Evolutionary conservation across 192 early-diverging fungal genomes (phyloP).

Genomic region (Dispira simplex): DNA sequence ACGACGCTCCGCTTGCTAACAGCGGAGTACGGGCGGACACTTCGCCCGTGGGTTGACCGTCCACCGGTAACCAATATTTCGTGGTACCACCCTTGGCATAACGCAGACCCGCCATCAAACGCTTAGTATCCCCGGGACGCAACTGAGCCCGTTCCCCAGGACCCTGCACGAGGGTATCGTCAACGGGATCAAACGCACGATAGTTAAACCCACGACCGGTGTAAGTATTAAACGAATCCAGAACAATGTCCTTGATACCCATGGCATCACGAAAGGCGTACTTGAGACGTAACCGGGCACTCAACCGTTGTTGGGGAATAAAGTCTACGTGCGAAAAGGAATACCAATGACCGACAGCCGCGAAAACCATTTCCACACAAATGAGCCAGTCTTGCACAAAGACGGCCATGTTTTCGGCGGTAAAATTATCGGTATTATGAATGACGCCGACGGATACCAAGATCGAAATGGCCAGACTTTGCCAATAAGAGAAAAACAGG

Average conservation of each 20-base stretch:
- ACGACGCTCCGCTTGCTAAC: neutral
- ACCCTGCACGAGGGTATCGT: constrained; percentile 40
- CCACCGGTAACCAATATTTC: constrained; percentile 36
- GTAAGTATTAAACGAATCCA: constrained; percentile 65
- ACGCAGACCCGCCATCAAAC: constrained; percentile 32
- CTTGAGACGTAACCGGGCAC: constrained; percentile 55
- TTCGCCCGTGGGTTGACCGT: constrained; percentile 22
- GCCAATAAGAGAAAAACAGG: constrained; percentile 93
- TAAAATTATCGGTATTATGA: constrained; percentile 36
- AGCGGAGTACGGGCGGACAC: constrained; percentile 4
- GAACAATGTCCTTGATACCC: constrained; percentile 68
- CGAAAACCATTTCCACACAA: constrained; percentile 77
- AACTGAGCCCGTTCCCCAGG: constrained; percentile 12
- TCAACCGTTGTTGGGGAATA: constrained; percentile 43
- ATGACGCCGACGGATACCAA: constrained; percentile 62
- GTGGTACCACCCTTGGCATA: constrained; percentile 31
- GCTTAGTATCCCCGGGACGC: constrained; percentile 13
- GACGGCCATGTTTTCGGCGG: constrained; percentile 52
- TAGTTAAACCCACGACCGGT: constrained; percentile 66
- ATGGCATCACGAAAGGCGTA: constrained; percentile 69
- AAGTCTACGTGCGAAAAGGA: constrained; percentile 78
- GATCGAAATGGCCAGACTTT: constrained; percentile 69
- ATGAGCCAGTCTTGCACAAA: constrained; percentile 85
- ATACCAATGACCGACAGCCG: constrained; percentile 64
- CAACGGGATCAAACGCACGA: constrained; percentile 58